These are phyloP conservation scores for Blastocladiella emersonii DNA, from an alignment of 371 early-diverging fungal genomes.

Conservation along the genomic window DNA sequence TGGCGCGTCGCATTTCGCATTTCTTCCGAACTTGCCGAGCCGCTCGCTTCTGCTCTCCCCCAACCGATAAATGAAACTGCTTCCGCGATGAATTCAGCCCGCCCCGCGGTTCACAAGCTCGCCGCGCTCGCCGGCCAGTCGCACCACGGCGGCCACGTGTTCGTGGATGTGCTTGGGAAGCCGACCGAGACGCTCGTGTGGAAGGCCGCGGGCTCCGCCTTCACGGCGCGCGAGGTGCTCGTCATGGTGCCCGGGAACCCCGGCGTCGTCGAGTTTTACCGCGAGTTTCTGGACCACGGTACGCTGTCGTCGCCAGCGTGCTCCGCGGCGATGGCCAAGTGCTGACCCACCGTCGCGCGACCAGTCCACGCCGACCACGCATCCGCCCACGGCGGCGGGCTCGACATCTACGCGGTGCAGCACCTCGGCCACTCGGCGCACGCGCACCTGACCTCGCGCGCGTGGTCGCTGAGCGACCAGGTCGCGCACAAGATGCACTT, in stretches of 20 bases:
- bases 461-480: neutral
- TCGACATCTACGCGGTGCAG: neutral
- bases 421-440: neutral
- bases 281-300: neutral
- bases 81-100: too few relatives aligned
- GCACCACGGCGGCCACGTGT: too few relatives aligned
- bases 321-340: too few relatives aligned
- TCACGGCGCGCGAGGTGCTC: neutral
- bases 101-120: too few relatives aligned
- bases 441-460: neutral
- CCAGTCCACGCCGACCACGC: neutral
- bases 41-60: too few relatives aligned
- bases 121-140: too few relatives aligned
- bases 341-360: neutral
- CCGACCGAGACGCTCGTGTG: conserved; percentile 4
- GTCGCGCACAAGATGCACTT: conserved; percentile 2
- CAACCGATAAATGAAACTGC: too few relatives aligned
- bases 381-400: neutral
- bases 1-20: too few relatives aligned
- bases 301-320: too few relatives aligned
- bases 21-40: too few relatives aligned
- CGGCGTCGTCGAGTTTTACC: neutral
- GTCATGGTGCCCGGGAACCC: conserved; percentile 6
- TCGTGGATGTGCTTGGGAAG: too few relatives aligned
- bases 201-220: neutral